phyloP scores from a whole-genome alignment of 1,139 yeast species.

The Magnusiomyces ingens region DNA sequence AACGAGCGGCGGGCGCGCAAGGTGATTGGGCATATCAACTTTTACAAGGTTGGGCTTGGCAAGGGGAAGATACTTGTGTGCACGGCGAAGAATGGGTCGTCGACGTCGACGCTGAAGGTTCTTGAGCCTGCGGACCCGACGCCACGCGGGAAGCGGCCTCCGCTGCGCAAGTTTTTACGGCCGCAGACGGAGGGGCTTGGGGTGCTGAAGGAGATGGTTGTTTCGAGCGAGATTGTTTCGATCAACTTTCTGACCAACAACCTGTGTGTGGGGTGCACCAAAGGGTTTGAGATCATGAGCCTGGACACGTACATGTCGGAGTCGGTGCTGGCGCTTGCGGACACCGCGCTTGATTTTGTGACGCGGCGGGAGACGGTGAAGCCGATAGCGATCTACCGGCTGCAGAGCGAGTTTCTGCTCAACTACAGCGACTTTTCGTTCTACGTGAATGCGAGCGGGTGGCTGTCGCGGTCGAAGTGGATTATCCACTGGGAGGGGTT shows the following conservation, averaged over 20 bases:
- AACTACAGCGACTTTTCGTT: conserved; percentile 91
- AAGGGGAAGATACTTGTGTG: conserved; percentile 83
- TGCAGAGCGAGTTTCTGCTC: conserved; percentile 79
- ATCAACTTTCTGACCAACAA: conserved; percentile 84
- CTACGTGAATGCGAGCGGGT: conserved; percentile 88
- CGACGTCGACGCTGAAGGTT: conserved; percentile 70
- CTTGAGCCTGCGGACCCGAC: conserved; percentile 73
- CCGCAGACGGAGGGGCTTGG: conserved; percentile 46
- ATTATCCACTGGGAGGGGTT: conserved; percentile 95
- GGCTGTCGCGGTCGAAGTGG: conserved; percentile 95
- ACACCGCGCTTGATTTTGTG: conserved; percentile 94
- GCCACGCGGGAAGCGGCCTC: conserved; percentile 33
- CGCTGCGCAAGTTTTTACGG: conserved; percentile 45
- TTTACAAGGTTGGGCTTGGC: conserved; percentile 89
- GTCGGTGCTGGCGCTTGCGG: conserved; percentile 86
- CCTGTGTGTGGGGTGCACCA: conserved; percentile 90
- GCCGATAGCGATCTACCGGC: conserved; percentile 86
- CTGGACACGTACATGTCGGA: conserved; percentile 73
- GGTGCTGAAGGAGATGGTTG: conserved; percentile 68
- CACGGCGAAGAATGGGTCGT: conserved; percentile 72
- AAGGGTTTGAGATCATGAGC: conserved; percentile 87
- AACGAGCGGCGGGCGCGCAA: conserved; percentile 73
- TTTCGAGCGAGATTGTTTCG: conserved; percentile 84
- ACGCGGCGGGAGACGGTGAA: conserved; percentile 75
- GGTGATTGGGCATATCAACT: conserved; percentile 74